Evolutionary conservation across 495 filamentous ascomycete species (phyloP).

Genomic region (Penicillium simplicissimum): DNA sequence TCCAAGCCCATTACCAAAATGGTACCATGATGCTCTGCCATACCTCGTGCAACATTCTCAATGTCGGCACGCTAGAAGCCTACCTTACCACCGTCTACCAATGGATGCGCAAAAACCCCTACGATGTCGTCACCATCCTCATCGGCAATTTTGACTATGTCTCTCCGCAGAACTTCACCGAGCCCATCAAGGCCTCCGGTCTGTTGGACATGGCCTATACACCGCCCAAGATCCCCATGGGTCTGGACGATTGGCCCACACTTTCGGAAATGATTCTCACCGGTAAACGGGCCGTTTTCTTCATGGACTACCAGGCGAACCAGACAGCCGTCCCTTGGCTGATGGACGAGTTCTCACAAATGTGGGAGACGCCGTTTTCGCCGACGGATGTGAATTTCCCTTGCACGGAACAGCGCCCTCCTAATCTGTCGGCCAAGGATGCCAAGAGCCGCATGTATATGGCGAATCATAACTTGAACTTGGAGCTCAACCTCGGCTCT

Average conservation of each 20-base stretch:
- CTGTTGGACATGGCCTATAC: conserved; percentile 69
- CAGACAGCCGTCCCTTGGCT: conserved; percentile 70
- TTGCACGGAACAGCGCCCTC: conserved; percentile 60
- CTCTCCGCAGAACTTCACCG: conserved; percentile 57
- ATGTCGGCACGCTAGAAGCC: conserved; percentile 73
- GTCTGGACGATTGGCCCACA: conserved; percentile 78
- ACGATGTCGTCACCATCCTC: conserved; percentile 88
- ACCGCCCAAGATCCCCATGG: conserved; percentile 68
- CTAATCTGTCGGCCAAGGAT: conserved; percentile 52
- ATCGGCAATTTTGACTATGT: conserved; percentile 80
- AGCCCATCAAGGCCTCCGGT: conserved; percentile 65
- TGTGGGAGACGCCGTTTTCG: conserved; percentile 69
- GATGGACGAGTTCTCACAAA: conserved; percentile 64
- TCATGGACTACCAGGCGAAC: conserved; percentile 84
- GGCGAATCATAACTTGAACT: conserved; percentile 90
- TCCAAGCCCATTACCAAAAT: conserved; percentile 73
- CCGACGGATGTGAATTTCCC: conserved; percentile 60
- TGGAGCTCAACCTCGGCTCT: conserved; percentile 63
- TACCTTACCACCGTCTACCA: conserved; percentile 67
- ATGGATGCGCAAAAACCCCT: conserved; percentile 79
- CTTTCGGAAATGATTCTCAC: conserved; percentile 74
- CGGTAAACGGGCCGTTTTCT: conserved; percentile 62
- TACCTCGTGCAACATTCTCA: conserved; percentile 74
- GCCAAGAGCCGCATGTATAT: conserved; percentile 72
- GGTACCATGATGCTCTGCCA: conserved; percentile 67